Evolutionary conservation across 2,329 filamentous ascomycete genomes (phyloP).

Genomic region (Fonsecaea pedrosoi): DNA sequence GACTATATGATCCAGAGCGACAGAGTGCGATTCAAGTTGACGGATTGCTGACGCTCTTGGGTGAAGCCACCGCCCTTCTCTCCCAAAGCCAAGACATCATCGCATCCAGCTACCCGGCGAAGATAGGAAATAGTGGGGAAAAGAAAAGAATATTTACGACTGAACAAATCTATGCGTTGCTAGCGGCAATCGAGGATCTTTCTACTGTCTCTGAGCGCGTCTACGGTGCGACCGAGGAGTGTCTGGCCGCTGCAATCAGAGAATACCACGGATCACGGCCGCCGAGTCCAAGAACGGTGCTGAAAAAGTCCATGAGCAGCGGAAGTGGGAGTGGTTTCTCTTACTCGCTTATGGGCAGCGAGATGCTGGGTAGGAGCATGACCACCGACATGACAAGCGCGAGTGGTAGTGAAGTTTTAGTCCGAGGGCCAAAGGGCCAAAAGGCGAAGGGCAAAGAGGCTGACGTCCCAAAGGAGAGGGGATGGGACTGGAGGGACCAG

Average conservation of each 20-base stretch:
- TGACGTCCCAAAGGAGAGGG: constrained; percentile 49
- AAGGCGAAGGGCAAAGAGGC: constrained; percentile 41
- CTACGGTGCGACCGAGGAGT: constrained; percentile 76
- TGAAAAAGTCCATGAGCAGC: constrained; percentile 67
- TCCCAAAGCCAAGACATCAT: constrained; percentile 60
- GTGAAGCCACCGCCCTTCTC: constrained; percentile 79
- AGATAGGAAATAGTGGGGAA: neutral
- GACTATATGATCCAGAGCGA: constrained; percentile 79
- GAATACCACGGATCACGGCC: constrained; percentile 67
- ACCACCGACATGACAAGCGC: constrained; percentile 46
- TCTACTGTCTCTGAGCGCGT: constrained; percentile 76
- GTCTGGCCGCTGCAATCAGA: constrained; percentile 76
- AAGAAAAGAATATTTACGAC: constrained; percentile 63
- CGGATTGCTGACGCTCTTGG: constrained; percentile 80
- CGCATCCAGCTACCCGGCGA: neutral
- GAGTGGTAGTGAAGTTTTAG: constrained; percentile 58
- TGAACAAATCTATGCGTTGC: constrained; percentile 74
- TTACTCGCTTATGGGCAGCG: constrained; percentile 75
- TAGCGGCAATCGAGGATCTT: constrained; percentile 80
- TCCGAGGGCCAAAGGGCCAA: constrained; percentile 23
- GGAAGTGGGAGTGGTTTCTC: constrained; percentile 61
- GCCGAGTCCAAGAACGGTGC: constrained; percentile 68
- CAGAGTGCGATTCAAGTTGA: constrained; percentile 89
- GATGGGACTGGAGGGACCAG: constrained; percentile 74
- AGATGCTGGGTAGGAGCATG: constrained; percentile 69